phyloP scores from a whole-genome alignment of 2,329 filamentous ascomycete species.

The Colletotrichum sp. region DNA sequence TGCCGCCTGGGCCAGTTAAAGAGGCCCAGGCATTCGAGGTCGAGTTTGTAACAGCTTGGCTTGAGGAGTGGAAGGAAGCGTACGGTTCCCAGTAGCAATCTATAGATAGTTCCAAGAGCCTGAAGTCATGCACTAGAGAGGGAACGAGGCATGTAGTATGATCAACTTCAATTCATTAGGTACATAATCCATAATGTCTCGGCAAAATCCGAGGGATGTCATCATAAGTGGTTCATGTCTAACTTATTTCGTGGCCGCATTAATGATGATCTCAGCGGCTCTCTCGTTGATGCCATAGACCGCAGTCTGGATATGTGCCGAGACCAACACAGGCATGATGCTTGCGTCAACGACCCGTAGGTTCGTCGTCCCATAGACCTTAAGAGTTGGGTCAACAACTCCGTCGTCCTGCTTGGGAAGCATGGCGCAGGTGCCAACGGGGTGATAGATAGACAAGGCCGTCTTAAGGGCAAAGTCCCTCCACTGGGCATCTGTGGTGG shows the following conservation, averaged over 20 bases:
- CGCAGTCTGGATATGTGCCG: conserved; percentile 52
- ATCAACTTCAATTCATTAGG: background rate
- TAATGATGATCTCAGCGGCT: conserved; percentile 32
- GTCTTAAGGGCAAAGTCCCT: conserved; percentile 19
- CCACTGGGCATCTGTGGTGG: conserved; percentile 22
- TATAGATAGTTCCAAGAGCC: background rate
- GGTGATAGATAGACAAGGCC: conserved; percentile 37
- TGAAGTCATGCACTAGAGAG: background rate
- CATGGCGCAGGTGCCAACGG: conserved; percentile 50
- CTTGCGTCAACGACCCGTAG: conserved; percentile 54
- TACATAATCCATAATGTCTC: background rate
- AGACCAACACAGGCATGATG: conserved; percentile 51
- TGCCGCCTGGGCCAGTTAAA: conserved; percentile 64
- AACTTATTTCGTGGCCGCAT: background rate
- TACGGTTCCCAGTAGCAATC: background rate
- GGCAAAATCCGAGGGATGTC: background rate
- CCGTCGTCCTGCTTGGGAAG: conserved; percentile 47
- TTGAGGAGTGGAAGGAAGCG: conserved; percentile 59
- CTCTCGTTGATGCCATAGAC: conserved; percentile 59
- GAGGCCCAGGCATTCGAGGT: conserved; percentile 63
- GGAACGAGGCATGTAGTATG: background rate
- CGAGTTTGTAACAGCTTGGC: conserved; percentile 69
- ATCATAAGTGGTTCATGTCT: background rate
- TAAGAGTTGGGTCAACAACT: conserved; percentile 45
- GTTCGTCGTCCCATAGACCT: conserved; percentile 51